Evolutionary conservation across 2,329 filamentous ascomycete species (phyloP).

Genomic region (Endocalyx cinctus): DNA sequence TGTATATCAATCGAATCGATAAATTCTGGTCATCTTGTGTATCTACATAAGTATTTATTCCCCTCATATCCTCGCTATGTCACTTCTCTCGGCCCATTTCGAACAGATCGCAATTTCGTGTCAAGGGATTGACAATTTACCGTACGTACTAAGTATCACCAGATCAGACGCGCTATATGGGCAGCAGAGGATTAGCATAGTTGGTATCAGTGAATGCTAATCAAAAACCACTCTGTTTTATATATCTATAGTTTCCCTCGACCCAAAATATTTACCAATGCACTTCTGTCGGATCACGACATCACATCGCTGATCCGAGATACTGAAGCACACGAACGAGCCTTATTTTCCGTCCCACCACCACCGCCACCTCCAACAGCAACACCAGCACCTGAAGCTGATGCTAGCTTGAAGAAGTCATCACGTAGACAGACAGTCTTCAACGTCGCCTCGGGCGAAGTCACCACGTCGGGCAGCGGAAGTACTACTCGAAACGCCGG

Average conservation of each 20-base stretch:
- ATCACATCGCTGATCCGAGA: slow-evolving; percentile 94
- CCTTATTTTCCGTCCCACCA: slow-evolving; percentile 86
- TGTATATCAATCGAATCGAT: too few relatives aligned
- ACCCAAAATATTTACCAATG: slow-evolving; percentile 94
- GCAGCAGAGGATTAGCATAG: too few relatives aligned
- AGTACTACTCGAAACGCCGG: slow-evolving; percentile 40
- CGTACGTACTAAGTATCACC: slow-evolving; percentile 48
- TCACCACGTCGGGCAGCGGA: slow-evolving; percentile 50
- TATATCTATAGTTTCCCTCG: slow-evolving; percentile 83
- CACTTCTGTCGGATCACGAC: slow-evolving; percentile 80
- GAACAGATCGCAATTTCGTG: slow-evolving; percentile 76
- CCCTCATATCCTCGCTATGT: too few relatives aligned
- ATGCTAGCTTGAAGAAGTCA: too few relatives aligned
- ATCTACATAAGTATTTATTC: too few relatives aligned
- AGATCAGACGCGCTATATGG: too few relatives aligned
- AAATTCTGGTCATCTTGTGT: too few relatives aligned
- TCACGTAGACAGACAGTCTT: slow-evolving; percentile 60
- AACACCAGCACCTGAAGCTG: slow-evolving; percentile 43
- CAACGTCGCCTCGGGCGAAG: slow-evolving; percentile 59
- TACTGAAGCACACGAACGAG: slow-evolving; percentile 89
- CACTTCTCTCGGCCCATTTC: slow-evolving; percentile 64
- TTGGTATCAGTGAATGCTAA: too few relatives aligned
- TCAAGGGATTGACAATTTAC: slow-evolving; percentile 68
- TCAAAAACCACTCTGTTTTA: too few relatives aligned
- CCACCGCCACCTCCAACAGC: slow-evolving; percentile 47